Base-by-base conservation (phyloP, 306 rosid genomes). In the Mucuna pruriens region DNA sequence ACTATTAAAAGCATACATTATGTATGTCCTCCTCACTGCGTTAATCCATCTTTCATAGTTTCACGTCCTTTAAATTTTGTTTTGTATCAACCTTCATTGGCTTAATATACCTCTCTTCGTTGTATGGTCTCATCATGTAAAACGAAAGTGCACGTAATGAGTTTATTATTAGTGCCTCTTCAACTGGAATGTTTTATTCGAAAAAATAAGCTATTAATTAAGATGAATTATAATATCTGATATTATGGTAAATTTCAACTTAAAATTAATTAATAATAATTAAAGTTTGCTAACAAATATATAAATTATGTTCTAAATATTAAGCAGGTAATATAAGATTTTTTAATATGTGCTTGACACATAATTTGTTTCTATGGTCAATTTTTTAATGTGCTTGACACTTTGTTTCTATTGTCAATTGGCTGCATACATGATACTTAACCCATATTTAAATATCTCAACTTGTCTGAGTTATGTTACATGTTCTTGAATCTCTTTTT, bases 381-480 rank as follows among this genome's bases (percentile, higher is more conserved):
- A n/a, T n/a, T n/a, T n/a, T n/a, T n/a, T n/a, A n/a, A n/a, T n/a
- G 69, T 60, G 58, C 23, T 69, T 76, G 78, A 9, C 36, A 67
- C 13, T 76, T 76, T 76, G 31, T 45, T 31, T 42, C 78, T 13
- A 68, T 69, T 34, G 5, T 48, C 34, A 34, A 17, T 60, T 62
- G 80, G 61, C 52, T 34, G 58, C 78, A 49, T 70, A 19, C 40
- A 38, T 77, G 29, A 34, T 12, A 5, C 34, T 38, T 76, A 55
- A 71, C 72, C 25, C 36, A n/a, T 55, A 64, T 15, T 73, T 74
- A 49, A 81, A 79, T 68, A 55, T 67, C 70, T 5, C 26, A 78
- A 51, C 42, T 38, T 23, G 44, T 34, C 40, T 20, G 40, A 19
- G 0, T 65, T 26, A 23, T 11, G 13, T 76, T 44, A 17, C 62